These are phyloP conservation scores for Fusarium buxicola DNA, from an alignment of 2,329 filamentous ascomycete genomes.

Conservation along the genomic window DNA sequence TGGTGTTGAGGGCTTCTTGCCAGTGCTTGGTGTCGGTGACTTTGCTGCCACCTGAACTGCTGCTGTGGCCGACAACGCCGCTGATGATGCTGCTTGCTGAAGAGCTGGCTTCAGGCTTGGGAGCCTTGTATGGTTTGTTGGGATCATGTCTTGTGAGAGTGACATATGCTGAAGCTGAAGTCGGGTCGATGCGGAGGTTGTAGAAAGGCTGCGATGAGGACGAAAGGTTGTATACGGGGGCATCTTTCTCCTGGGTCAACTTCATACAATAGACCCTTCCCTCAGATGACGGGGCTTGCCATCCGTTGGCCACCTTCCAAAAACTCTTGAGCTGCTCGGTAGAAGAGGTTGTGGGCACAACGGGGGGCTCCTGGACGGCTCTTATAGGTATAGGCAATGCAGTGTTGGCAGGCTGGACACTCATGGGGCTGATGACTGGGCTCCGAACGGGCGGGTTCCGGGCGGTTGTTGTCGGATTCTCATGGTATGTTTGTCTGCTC, in stretches of 20 bases:
- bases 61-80: conserved; percentile 47
- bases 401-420: conserved; percentile 28
- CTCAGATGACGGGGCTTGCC: conserved; percentile 70
- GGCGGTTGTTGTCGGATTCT: conserved; percentile 22
- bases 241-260: conserved; percentile 66
- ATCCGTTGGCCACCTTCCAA: conserved; percentile 78
- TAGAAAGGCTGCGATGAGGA: conserved; percentile 74
- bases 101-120: conserved; percentile 43
- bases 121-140: conserved; percentile 64
- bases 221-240: conserved; percentile 74
- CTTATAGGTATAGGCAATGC: conserved; percentile 49
- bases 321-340: conserved; percentile 72
- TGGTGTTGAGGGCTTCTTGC: conserved; percentile 69
- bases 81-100: conserved; percentile 48
- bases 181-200: conserved; percentile 72
- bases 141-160: conserved; percentile 71
- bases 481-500: conserved; percentile 70
- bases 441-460: conserved; percentile 36
- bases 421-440: conserved; percentile 40
- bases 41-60: conserved; percentile 42
- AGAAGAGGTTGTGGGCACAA: conserved; percentile 63
- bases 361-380: conserved; percentile 55
- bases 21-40: conserved; percentile 60
- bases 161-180: conserved; percentile 71
- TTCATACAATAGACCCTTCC: conserved; percentile 70